Conservation (phyloP, 73 alveolate species). For the Urostyla sp. region DNA sequence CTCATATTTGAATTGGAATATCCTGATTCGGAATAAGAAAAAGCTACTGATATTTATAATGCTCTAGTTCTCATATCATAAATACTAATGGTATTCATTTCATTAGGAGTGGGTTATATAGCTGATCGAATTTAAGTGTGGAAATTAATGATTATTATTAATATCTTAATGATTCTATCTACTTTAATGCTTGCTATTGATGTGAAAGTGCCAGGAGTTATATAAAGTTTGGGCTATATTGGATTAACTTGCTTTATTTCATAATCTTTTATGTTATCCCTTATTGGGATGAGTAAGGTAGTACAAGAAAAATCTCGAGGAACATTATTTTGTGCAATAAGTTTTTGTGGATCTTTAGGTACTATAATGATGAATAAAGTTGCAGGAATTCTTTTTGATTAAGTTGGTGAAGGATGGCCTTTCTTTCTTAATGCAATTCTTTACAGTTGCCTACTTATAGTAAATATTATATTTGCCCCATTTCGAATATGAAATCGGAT, state of each 20-base stretch:
- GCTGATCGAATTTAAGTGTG: slow-evolving; percentile 17
- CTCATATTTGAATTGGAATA: neutral
- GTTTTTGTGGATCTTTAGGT: slow-evolving; percentile 34
- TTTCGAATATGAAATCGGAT: too few relatives aligned
- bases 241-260: too few relatives aligned
- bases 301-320: slow-evolving; percentile 33
- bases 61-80: slow-evolving; percentile 4
- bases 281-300: slow-evolving; percentile 26
- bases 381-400: slow-evolving; percentile 43
- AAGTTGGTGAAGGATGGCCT: slow-evolving; percentile 35
- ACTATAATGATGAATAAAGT: slow-evolving; percentile 20
- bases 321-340: slow-evolving; percentile 19
- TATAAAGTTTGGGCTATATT: too few relatives aligned
- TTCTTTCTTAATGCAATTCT: too few relatives aligned
- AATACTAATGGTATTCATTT: neutral
- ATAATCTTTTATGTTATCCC: too few relatives aligned
- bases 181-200: too few relatives aligned
- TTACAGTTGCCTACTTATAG: too few relatives aligned
- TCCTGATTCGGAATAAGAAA: slow-evolving; percentile 31
- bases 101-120: slow-evolving; percentile 3
- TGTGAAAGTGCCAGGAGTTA: too few relatives aligned
- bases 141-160: too few relatives aligned
- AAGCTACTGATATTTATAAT: too few relatives aligned
- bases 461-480: too few relatives aligned
- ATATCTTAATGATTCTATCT: too few relatives aligned